Percentiles rank a stretch among this genome's conserved stretches.
Conservation (phyloP, 2,329 filamentous ascomycete species). For the Clarireedia homoeocarpa region DNA sequence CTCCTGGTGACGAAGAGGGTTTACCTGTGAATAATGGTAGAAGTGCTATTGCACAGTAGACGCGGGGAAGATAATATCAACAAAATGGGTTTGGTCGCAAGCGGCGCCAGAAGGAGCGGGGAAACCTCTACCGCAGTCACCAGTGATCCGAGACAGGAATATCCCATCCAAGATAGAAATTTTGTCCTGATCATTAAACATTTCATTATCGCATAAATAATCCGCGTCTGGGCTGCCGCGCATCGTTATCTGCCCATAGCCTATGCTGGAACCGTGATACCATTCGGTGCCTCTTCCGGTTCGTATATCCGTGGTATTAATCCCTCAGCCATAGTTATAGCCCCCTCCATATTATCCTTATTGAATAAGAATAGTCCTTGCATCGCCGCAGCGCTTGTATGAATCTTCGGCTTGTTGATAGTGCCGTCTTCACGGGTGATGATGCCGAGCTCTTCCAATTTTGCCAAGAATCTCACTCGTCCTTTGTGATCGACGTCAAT, state of each 20-base stretch:
- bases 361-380: conserved; percentile 95
- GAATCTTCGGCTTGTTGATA: conserved; percentile 14
- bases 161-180: no score
- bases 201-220: background rate
- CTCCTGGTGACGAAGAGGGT: conserved; percentile 26
- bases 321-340: conserved; percentile 69
- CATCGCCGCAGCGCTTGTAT: conserved; percentile 82
- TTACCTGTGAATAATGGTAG: conserved; percentile 16
- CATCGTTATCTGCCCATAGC: background rate
- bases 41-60: background rate
- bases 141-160: no score
- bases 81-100: background rate
- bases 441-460: conserved; percentile 62
- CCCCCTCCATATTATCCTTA: conserved; percentile 82
- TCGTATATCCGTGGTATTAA: conserved; percentile 52
- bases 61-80: background rate
- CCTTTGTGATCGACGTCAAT: conserved; percentile 57
- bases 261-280: conserved; percentile 8
- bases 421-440: conserved; percentile 43
- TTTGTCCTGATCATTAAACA: background rate
- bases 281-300: conserved; percentile 24
- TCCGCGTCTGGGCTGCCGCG: background rate
- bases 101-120: background rate
- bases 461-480: conserved; percentile 61
- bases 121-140: background rate